phyloP scores from a whole-genome alignment of 2,329 filamentous ascomycete species.

The Akanthomyces muscarius region DNA sequence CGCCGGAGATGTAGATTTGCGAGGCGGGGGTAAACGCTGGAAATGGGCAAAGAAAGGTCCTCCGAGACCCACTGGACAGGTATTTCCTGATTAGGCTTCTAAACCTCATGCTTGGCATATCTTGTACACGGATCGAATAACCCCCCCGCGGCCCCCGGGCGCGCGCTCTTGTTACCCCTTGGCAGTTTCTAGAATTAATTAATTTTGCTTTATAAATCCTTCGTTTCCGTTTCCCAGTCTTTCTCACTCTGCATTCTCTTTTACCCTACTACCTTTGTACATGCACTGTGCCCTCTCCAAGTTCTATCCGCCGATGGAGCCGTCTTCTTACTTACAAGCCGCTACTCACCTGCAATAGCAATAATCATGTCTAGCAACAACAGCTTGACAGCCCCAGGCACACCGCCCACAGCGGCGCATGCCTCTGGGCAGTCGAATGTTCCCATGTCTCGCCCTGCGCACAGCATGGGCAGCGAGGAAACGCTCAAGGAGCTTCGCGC shows the following conservation, averaged over 20 bases:
- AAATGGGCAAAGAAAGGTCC: conserved; percentile 1
- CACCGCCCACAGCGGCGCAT: conserved; percentile 19
- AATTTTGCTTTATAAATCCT: not conserved
- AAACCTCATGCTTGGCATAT: conserved; percentile 9
- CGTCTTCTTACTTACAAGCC: not conserved
- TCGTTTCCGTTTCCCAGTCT: not conserved
- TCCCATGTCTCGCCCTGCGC: conserved; percentile 52
- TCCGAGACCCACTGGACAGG: not conserved
- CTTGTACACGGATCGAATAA: not conserved
- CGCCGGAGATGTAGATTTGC: not conserved
- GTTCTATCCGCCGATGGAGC: not conserved
- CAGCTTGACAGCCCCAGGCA: not conserved
- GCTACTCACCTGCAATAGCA: not conserved
- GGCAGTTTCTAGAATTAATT: not conserved
- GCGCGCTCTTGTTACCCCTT: not conserved
- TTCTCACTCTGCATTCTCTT: not conserved
- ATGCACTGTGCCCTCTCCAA: not conserved
- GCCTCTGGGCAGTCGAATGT: conserved; percentile 34
- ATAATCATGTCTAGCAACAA: conserved; percentile 11
- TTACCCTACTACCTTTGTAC: not conserved
- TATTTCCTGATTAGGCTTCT: conserved; percentile 16
- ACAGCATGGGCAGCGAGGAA: conserved; percentile 28
- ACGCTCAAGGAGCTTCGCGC: conserved; percentile 44
- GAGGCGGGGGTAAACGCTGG: not conserved
- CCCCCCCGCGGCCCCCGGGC: not conserved